These are phyloP conservation scores for Madurella fahalii DNA, from an alignment of 2,329 filamentous ascomycete species.

Conservation along the genomic window DNA sequence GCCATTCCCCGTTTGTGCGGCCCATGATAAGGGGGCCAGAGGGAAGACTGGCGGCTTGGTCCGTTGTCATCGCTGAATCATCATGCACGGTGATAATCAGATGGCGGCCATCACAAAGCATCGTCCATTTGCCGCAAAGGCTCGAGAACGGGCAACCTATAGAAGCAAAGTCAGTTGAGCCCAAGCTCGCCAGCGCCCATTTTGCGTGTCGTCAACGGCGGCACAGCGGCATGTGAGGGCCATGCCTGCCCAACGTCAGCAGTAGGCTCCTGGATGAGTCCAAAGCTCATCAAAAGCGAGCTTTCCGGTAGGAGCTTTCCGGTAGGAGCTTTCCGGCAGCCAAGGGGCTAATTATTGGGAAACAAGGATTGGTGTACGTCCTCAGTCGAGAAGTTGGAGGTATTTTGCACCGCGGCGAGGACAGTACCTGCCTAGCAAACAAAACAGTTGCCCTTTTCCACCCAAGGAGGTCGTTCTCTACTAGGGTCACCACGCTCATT, in stretches of 20 bases:
- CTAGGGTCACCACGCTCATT: no score
- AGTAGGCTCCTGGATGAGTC: background rate
- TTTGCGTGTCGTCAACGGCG: background rate
- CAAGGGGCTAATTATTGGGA: no score
- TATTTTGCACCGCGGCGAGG: no score
- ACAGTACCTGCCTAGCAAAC: no score
- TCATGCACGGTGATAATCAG: slow-evolving; percentile 22
- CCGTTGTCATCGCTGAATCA: slow-evolving; percentile 24
- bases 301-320: background rate
- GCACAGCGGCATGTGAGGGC: background rate
- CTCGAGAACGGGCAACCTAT: slow-evolving; percentile 15
- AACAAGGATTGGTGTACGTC: no score
- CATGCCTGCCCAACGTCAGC: background rate
- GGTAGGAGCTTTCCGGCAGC: background rate
- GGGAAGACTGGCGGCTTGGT: slow-evolving; percentile 6
- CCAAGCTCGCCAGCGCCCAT: background rate
- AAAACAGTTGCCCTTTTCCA: no score
- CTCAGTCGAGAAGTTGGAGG: no score
- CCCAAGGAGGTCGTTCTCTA: no score
- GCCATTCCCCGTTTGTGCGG: slow-evolving; percentile 17
- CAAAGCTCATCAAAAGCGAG: background rate
- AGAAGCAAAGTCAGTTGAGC: background rate
- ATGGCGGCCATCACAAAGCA: slow-evolving; percentile 7
- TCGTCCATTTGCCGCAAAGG: background rate
- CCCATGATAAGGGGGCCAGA: slow-evolving; percentile 10